Base-by-base conservation (phyloP, 1,139 yeast genomes). In the Ogataea hybrid region DNA sequence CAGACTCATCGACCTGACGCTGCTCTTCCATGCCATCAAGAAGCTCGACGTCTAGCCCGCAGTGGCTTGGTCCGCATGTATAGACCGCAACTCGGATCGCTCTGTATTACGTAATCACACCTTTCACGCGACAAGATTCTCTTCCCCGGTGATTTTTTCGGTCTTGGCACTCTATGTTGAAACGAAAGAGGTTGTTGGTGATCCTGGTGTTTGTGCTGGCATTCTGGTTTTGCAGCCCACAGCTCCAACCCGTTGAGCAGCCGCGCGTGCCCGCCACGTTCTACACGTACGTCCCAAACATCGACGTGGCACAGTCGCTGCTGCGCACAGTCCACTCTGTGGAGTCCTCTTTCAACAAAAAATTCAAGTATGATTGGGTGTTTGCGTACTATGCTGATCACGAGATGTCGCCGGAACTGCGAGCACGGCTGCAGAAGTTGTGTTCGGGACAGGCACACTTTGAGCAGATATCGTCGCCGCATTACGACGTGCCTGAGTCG, bases 311-410 rank as follows among this genome's bases (percentile, higher is more conserved):
- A 3, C 42, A 39, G 14, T 25, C 45, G 17, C 59, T 84, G 27
- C 62, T 82, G 17, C 75, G 68, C 41, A 77, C 92, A 4, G 76
- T 86, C 35, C 74, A 79, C 46, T 71, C 77, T 34, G 75, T 84
- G 23, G 90, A 86, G 63, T 83, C 79, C 57, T 71, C 89, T 35
- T 86, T 85, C 67, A 85, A 86, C 64, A 56, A 64, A 43, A 65
- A 73, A 44, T 81, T 63, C 61, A 74, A 77, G 49, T 83, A 83
- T 61, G 87, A 81, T 56, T 83, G 90, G 90, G 81, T 81, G 9
- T 81, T 83, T 58, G 65, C 80, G 48, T 82, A 81, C 58, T 51
- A 45, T 36, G 43, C 51, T 7, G 39, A 40, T 11, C 35, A 62
- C 35, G 70, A 65, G 17, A 72, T 75, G 50, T 59, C 65, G 30